Conservation (phyloP, 2,329 filamentous ascomycete species). For the Trichoderma aggressivum region DNA sequence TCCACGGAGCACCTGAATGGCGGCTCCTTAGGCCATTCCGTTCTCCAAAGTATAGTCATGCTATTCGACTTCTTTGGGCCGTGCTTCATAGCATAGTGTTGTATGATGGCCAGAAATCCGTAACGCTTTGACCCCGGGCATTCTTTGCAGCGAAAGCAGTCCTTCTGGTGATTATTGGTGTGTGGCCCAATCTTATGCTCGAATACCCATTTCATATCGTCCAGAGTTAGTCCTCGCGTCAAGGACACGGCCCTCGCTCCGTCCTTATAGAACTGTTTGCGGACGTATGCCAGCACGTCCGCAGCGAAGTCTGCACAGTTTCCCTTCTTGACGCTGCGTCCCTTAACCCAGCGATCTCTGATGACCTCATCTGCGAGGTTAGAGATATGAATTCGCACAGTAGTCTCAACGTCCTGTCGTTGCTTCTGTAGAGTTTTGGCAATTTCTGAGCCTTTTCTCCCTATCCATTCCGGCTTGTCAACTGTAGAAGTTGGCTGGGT, state of each 20-base stretch:
- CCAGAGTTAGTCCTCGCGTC: constrained; percentile 64
- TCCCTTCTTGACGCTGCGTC: constrained; percentile 59
- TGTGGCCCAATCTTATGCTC: constrained; percentile 71
- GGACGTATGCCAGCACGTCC: constrained; percentile 65
- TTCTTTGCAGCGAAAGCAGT: constrained; percentile 71
- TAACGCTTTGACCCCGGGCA: constrained; percentile 68
- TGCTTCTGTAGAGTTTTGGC: constrained; percentile 32
- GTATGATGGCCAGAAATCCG: constrained; percentile 73
- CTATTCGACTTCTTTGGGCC: constrained; percentile 69
- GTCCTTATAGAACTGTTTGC: constrained; percentile 62
- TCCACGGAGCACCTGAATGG: constrained; percentile 53
- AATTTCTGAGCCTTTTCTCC: constrained; percentile 31
- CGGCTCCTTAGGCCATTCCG: constrained; percentile 74
- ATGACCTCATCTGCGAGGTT: constrained; percentile 69
- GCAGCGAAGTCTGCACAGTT: constrained; percentile 67
- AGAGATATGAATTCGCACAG: constrained; percentile 62
- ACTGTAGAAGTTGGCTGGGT: not conserved
- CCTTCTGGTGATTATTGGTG: constrained; percentile 63
- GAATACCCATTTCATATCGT: constrained; percentile 85
- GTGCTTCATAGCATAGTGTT: constrained; percentile 82
- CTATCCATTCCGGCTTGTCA: constrained; percentile 56
- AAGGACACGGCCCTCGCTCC: constrained; percentile 48
- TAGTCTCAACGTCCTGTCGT: constrained; percentile 68
- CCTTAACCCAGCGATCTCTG: constrained; percentile 58
- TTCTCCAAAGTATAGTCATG: constrained; percentile 73